Base-by-base conservation (phyloP, 176 grass and related monocot genomes). In the Aegilops tauschii region DNA sequence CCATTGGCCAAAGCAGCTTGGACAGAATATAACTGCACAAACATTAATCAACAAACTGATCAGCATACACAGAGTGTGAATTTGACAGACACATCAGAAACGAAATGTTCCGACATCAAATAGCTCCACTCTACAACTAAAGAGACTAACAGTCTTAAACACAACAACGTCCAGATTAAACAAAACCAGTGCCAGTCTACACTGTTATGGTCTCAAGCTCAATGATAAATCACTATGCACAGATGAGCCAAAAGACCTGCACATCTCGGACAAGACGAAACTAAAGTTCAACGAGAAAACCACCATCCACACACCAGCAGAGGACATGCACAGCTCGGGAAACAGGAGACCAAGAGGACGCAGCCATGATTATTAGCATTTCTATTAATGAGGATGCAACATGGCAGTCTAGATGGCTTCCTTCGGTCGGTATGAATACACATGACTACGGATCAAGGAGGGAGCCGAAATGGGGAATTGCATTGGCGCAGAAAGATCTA, bases 21-120 rank as follows among this genome's bases (percentile, higher is more conserved):
- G 88, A 47, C 84, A 61, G 90, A 87, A 81, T 93, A 99, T 78
- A 99, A 58, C 97, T 99, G 82, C 62, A 91, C 39, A 3, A 80
- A 29, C 9, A 82, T 47, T 9, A 85, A 76, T 13, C 9, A 65
- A 82, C 16, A 28, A 82, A 69, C 29, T 77, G 3, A 77, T 20
- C 21, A 42, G 9, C 3, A 0, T n/a, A 69, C 65, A 72, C 16
- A 16, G 1, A 45, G 9, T 16, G 1, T 1, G 23, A 32, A 7
- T 28, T 50, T 35, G 36, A 9, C 6, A 52, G 32, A 84, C 3
- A 23, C 20, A 6, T 20, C 18, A 54, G 11, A 11, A 81, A 66
- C 8, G 28, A 23, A 58, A 31, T 16, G 20, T 34, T 40, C 9
- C 25, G 28, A 64, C 9, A 78, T n/a, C 29, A 78, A 58, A 84